These are phyloP conservation scores for Pyrenula massariospora DNA, from an alignment of 495 filamentous ascomycete species.

Conservation along the genomic window DNA sequence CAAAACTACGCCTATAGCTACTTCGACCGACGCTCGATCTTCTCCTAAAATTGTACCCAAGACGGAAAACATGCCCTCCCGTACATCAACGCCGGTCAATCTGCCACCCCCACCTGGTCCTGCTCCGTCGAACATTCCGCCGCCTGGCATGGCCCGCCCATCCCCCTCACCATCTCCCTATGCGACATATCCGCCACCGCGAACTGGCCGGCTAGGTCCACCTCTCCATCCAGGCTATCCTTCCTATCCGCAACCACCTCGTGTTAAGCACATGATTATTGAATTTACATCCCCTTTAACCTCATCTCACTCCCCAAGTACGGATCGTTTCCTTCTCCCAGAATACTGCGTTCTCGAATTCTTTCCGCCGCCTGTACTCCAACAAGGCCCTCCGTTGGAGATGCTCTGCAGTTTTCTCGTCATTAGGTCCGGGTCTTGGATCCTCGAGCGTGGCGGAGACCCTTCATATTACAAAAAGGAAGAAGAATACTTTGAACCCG, in stretches of 20 bases:
- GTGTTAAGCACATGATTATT: slow-evolving; percentile 65
- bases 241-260: slow-evolving; percentile 28
- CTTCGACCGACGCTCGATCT: slow-evolving; percentile 5
- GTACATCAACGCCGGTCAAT: slow-evolving; percentile 8
- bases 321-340: slow-evolving; percentile 84
- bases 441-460: neutral
- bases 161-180: slow-evolving; percentile 11
- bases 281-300: slow-evolving; percentile 55
- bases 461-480: neutral
- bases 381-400: neutral
- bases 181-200: slow-evolving; percentile 7
- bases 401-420: slow-evolving; percentile 1
- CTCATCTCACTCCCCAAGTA: slow-evolving; percentile 48
- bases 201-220: slow-evolving; percentile 14
- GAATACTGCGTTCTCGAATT: slow-evolving; percentile 75
- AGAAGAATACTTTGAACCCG: neutral
- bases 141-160: slow-evolving; percentile 10
- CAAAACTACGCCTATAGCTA: slow-evolving; percentile 13
- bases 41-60: slow-evolving; percentile 12
- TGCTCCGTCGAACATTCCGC: slow-evolving; percentile 10
- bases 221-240: slow-evolving; percentile 14
- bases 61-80: slow-evolving; percentile 7
- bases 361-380: slow-evolving; percentile 15
- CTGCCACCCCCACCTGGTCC: slow-evolving; percentile 13
- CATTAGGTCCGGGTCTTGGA: neutral